Evolutionary conservation across 1,284 basidiomycete genomes (phyloP).

Genomic region (Trichosporon asahii): DNA sequence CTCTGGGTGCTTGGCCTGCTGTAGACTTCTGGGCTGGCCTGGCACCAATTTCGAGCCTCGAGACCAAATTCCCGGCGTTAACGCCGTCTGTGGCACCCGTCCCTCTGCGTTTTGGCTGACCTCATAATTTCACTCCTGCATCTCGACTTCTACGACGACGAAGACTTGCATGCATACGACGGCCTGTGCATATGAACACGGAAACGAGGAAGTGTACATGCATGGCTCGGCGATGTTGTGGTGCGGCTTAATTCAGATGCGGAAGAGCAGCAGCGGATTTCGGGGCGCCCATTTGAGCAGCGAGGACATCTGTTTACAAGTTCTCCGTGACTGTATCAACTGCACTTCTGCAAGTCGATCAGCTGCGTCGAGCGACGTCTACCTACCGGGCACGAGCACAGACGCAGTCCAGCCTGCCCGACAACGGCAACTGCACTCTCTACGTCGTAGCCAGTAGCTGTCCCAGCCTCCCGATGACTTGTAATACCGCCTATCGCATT

Average conservation of each 20-base stretch:
- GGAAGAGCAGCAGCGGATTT: neutral
- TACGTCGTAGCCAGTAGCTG: too few relatives aligned
- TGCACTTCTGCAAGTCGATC: too few relatives aligned
- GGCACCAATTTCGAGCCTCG: neutral
- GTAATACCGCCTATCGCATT: neutral
- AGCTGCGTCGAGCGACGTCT: too few relatives aligned
- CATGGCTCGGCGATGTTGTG: neutral
- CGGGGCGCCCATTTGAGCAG: too few relatives aligned
- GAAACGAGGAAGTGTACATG: neutral
- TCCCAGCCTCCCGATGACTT: too few relatives aligned
- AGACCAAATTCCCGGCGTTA: slow-evolving; percentile 7
- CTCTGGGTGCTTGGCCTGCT: neutral
- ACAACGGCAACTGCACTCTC: too few relatives aligned
- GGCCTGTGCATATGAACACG: neutral
- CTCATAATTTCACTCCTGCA: neutral
- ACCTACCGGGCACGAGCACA: too few relatives aligned
- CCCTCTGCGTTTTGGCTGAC: neutral
- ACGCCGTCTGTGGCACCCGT: neutral
- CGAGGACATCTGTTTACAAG: neutral
- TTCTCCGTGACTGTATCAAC: neutral
- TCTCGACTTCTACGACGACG: neutral
- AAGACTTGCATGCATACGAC: neutral
- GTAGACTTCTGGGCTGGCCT: neutral
- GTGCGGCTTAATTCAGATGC: neutral
- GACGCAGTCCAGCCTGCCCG: too few relatives aligned